These are phyloP conservation scores for Fusarium sp. DNA, from an alignment of 2,329 filamentous ascomycete genomes.

Conservation along the genomic window DNA sequence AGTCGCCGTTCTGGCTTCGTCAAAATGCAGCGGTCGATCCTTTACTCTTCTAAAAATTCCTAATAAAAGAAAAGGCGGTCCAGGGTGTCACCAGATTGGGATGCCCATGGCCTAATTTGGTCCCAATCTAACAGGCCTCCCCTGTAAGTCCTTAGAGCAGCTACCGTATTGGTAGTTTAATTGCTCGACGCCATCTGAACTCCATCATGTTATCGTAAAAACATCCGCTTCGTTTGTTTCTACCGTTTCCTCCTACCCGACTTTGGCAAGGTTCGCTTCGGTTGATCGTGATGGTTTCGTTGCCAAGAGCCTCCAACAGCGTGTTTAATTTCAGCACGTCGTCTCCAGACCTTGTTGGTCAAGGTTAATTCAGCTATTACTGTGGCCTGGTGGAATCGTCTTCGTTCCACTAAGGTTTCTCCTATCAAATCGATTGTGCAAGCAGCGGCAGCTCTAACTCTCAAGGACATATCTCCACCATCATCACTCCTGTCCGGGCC, in stretches of 20 bases:
- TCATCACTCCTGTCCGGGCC: slow-evolving; percentile 31
- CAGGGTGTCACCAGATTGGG: slow-evolving; percentile 42
- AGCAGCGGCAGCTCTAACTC: slow-evolving; percentile 1
- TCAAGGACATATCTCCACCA: slow-evolving; percentile 19
- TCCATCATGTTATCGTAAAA: slow-evolving; percentile 9
- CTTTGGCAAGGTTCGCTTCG: slow-evolving; percentile 14
- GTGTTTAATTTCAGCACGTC: slow-evolving; percentile 25
- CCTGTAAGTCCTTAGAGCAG: slow-evolving; percentile 28
- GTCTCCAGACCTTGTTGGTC: slow-evolving; percentile 17
- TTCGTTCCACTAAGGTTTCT: slow-evolving; percentile 16
- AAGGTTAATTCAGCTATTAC: slow-evolving; percentile 3
- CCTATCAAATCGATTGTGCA: slow-evolving; percentile 15
- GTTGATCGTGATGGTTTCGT: slow-evolving; percentile 10
- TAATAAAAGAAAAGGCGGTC: slow-evolving; percentile 28
- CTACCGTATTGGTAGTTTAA: slow-evolving; percentile 27
- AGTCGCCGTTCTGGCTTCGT: slow-evolving; percentile 23
- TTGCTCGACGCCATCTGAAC: slow-evolving; percentile 17
- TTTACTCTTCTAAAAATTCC: slow-evolving; percentile 17
- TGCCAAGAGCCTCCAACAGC: slow-evolving; percentile 17
- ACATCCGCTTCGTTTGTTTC: slow-evolving; percentile 36
- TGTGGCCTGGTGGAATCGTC: slow-evolving; percentile 17
- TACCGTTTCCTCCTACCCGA: slow-evolving; percentile 30
- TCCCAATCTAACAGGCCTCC: slow-evolving; percentile 32
- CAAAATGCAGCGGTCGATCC: slow-evolving; percentile 23
- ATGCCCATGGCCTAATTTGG: slow-evolving; percentile 37